Base-by-base conservation (phyloP, 2,329 filamentous ascomycete genomes). In the Penicillium sp. region DNA sequence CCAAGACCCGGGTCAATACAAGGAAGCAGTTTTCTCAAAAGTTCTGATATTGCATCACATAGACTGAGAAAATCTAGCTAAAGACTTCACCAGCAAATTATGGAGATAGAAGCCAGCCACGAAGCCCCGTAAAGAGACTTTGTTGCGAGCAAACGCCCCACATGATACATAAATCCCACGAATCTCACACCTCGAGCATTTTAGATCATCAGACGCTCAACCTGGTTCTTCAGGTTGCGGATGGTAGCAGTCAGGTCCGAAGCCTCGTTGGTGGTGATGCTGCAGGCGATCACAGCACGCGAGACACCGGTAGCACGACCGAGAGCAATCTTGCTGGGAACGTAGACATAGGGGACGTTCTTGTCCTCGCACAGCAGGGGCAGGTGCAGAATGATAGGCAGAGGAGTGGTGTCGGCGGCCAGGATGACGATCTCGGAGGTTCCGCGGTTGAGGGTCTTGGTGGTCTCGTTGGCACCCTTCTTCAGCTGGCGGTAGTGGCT, bases 151-250 rank as follows among this genome's bases (percentile, higher is more conserved):
- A 40, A 35, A 28, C 8, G 27, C 31, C 31, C 47, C 29, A 13
- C 25, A 50, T 38, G 27, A 52, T 37, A 33, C 20, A 33, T 43
- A 45, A 45, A 28, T 41, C 55, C 32, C 51, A 48, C 51, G n/a
- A 47, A 47, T 37, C 41, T 25, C 39, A 31, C 45, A 24, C 41
- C 35, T 38, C 23, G 28, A 38, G 46, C 20, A 31, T 31, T 49
- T 82, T 86, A 96, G 76, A 96, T 95, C 78, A 92, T 90, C 61
- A 96, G 81, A 64, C 91, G 83, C 81, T 97, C 92, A 48, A 97
- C 88, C 83, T 95, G 95, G 75, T 95, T 88, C 80, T 92, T 95
- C 67, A 96, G 79, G 58, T 84, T 80, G 64, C 87, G 82, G 73
- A 97, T 96, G 79, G 95, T 89, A 66, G 82, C 81, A 72, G 86